Conservation (phyloP, 345 rosid genomes). For the Fremontodendron californicum region DNA sequence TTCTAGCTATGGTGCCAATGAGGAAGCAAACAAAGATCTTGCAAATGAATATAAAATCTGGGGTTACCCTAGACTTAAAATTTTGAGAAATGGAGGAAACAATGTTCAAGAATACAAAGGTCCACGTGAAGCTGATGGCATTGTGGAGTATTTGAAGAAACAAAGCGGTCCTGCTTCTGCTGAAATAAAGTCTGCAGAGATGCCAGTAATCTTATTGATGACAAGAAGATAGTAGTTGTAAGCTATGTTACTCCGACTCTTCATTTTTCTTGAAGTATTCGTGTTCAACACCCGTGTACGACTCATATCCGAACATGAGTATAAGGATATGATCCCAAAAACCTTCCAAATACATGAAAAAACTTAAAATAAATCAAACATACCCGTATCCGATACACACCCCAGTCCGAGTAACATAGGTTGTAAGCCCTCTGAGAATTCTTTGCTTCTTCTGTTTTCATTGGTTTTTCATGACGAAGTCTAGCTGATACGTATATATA, state of each 20-base stretch:
- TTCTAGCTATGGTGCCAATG: conserved; percentile 87
- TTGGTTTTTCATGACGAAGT: neutral
- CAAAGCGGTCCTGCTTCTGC: conserved; percentile 93
- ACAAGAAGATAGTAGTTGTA: conserved; percentile 69
- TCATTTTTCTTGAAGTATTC: too few relatives aligned
- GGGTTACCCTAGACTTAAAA: conserved; percentile 90
- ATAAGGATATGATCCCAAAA: too few relatives aligned
- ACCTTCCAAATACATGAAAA: too few relatives aligned
- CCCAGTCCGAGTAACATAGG: too few relatives aligned
- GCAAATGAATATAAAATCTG: conserved; percentile 50
- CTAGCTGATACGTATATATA: neutral
- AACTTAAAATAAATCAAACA: too few relatives aligned
- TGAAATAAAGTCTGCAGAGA: conserved; percentile 62
- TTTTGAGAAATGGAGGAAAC: conserved; percentile 84
- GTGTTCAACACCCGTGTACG: too few relatives aligned
- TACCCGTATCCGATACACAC: too few relatives aligned
- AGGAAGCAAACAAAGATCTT: conserved; percentile 63
- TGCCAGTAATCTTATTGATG: conserved; percentile 56
- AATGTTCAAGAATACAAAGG: conserved; percentile 82
- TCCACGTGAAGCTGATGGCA: conserved; percentile 93
- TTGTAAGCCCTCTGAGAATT: neutral
- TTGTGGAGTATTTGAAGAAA: conserved; percentile 71
- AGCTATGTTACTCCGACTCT: conserved; percentile 13
- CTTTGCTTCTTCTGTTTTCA: neutral
- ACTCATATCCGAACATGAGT: too few relatives aligned